A percentile compares a stretch with the other conserved stretches of the same genome.
These are phyloP conservation scores for Penicillium odoratum DNA, from an alignment of 495 filamentous ascomycete genomes.

Conservation along the genomic window DNA sequence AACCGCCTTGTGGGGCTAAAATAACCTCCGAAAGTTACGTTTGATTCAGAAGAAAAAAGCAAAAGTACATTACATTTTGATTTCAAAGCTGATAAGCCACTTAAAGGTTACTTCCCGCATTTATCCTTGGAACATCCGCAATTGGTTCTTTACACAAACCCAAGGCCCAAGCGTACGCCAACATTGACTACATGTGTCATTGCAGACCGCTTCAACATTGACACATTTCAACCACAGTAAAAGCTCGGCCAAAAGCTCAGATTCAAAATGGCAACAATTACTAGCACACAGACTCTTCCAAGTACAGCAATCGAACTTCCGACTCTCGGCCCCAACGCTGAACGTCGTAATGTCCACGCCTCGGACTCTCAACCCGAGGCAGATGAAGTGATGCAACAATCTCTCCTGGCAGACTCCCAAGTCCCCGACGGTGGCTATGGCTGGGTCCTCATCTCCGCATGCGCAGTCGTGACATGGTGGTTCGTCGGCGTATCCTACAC, in stretches of 20 bases:
- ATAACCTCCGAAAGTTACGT: not conserved
- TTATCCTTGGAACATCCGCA: not conserved
- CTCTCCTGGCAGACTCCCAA: conserved; percentile 45
- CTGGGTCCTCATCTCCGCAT: conserved; percentile 56
- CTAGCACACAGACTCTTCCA: conserved; percentile 15
- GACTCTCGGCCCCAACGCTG: conserved; percentile 8
- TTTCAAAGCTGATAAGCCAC: not conserved
- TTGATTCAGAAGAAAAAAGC: not conserved
- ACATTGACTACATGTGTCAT: not conserved
- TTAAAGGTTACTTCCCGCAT: not conserved
- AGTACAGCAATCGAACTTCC: conserved; percentile 24
- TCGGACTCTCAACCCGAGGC: conserved; percentile 1
- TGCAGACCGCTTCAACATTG: not conserved
- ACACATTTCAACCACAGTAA: not conserved
- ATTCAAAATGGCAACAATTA: conserved; percentile 16
- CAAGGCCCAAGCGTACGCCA: not conserved
- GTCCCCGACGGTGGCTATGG: conserved; percentile 61
- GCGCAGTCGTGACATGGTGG: conserved; percentile 55
- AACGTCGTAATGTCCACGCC: conserved; percentile 18
- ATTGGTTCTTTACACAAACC: not conserved
- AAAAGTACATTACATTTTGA: not conserved
- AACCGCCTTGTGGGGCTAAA: not conserved
- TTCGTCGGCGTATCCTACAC: conserved; percentile 51
- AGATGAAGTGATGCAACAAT: conserved; percentile 50
- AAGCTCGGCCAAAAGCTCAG: not conserved